Evolutionary conservation across 2,329 filamentous ascomycete species (phyloP).

Genomic region (Cladobotryum protrusum): DNA sequence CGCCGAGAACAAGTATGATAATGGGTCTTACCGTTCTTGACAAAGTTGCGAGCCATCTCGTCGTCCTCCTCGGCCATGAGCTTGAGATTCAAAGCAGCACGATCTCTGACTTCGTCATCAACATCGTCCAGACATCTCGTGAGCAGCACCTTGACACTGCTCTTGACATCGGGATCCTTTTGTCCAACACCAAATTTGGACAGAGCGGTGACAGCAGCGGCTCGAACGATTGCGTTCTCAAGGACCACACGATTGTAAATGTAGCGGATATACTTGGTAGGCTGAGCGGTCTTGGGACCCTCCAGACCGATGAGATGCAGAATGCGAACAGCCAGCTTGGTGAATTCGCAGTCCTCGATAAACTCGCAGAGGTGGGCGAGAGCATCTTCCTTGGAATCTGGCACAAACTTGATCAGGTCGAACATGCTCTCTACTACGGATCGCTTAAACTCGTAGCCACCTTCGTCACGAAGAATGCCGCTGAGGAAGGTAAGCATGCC

Average conservation of each 20-base stretch:
- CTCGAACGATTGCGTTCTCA: slow-evolving; percentile 92
- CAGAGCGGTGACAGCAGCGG: slow-evolving; percentile 88
- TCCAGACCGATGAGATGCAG: slow-evolving; percentile 90
- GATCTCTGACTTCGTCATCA: slow-evolving; percentile 94
- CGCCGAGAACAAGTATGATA: neutral
- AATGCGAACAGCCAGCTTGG: slow-evolving; percentile 92
- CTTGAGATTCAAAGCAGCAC: slow-evolving; percentile 84
- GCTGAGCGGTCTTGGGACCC: slow-evolving; percentile 89
- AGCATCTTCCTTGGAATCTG: slow-evolving; percentile 74
- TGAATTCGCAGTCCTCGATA: slow-evolving; percentile 99
- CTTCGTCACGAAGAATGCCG: slow-evolving; percentile 92
- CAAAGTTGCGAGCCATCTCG: slow-evolving; percentile 76
- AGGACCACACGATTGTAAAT: slow-evolving; percentile 98
- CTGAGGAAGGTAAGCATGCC: slow-evolving; percentile 97
- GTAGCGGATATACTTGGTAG: slow-evolving; percentile 98
- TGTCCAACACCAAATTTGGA: slow-evolving; percentile 97
- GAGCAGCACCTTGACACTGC: slow-evolving; percentile 86
- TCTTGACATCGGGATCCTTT: slow-evolving; percentile 93
- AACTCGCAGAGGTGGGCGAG: slow-evolving; percentile 96
- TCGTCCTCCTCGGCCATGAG: slow-evolving; percentile 92
- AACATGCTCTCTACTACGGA: slow-evolving; percentile 99
- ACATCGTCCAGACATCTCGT: slow-evolving; percentile 93
- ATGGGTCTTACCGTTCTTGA: slow-evolving; percentile 69
- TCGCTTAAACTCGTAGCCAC: slow-evolving; percentile 97
- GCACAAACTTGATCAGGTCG: slow-evolving; percentile 97